Evolutionary conservation across 257 asterid genomes (phyloP).

Genomic region (Vinca minor): DNA sequence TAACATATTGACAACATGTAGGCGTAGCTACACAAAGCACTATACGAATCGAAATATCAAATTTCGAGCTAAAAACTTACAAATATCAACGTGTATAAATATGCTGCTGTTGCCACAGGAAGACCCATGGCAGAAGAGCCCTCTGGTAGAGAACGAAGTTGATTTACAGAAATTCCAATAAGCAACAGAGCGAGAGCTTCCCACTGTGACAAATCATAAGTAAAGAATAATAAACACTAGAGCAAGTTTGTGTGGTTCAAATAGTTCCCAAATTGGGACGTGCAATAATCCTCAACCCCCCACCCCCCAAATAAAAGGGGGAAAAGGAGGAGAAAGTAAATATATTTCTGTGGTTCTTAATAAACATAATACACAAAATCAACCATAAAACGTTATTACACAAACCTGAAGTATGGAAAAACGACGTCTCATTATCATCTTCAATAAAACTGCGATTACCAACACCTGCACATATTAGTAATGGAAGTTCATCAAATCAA

Average conservation of each 20-base stretch:
- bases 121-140: slow-evolving; percentile 75
- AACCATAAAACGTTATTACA: slow-evolving; percentile 10
- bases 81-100: slow-evolving; percentile 72
- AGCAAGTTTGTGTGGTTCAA: background rate
- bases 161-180: slow-evolving; percentile 90
- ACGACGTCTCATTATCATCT: slow-evolving; percentile 76
- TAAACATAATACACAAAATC: background rate
- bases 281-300: too few relatives aligned
- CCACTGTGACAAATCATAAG: slow-evolving; percentile 46
- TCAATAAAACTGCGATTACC: slow-evolving; percentile 89
- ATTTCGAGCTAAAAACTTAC: slow-evolving; percentile 52
- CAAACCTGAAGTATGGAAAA: slow-evolving; percentile 93
- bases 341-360: background rate
- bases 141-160: slow-evolving; percentile 79
- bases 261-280: background rate
- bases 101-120: slow-evolving; percentile 77
- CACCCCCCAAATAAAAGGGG: too few relatives aligned
- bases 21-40: background rate
- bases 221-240: background rate
- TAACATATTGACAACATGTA: background rate
- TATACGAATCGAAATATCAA: slow-evolving; percentile 2
- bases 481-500: background rate
- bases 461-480: slow-evolving; percentile 56
- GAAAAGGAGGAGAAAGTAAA: too few relatives aligned
- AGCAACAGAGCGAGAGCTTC: slow-evolving; percentile 98